Base-by-base conservation (phyloP, 805 yeast genomes). In the Yarrowia deformans region DNA sequence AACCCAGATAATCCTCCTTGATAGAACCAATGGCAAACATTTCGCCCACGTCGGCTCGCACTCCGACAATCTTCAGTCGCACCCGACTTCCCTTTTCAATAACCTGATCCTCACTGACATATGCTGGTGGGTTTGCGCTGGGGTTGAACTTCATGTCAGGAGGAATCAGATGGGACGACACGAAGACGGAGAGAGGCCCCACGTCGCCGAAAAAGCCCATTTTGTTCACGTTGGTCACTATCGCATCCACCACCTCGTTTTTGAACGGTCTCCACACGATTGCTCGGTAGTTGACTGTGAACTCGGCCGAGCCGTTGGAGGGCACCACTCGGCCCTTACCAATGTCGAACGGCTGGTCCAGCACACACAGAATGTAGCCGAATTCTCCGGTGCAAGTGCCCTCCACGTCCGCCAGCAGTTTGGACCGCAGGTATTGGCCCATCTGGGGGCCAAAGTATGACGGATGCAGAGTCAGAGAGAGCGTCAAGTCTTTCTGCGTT, bases 321-420 rank as follows among this genome's bases (percentile, higher is more conserved):
- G 98, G 97, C 54, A 95, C 85, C 72, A 95, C 91, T 74, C 90
- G 84, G 19, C 99, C 99, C 74, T 92, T 89, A 60, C 97, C 99
- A 43, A 95, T 96, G 76, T 95, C 98, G 70, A 95, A 92, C 73
- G 89, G 86, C 90, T 91, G 92, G 77, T 95, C 98, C 77, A 95
- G 83, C 54, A 95, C 99, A 80, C 98, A 94, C 70, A 95, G 89
- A 73, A 95, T 95, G 79, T 95, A 95, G 14, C 99, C 99, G 82
- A 95, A 95, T 79, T 95, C 97, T 75, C 99, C 99, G 0, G 98
- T 93, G 81, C 98, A 95, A 0, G 98, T 93, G 34, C 99, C 99
- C 81, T 95, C 99, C 52, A 95, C 99, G 77, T 95, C 99, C 72
- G 91, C 93, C 70, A 95, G 84, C 71, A 95, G 84, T 79, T 94